Evolutionary conservation across 2,329 filamentous ascomycete genomes (phyloP).

Genomic region (Aspergillus awamori): DNA sequence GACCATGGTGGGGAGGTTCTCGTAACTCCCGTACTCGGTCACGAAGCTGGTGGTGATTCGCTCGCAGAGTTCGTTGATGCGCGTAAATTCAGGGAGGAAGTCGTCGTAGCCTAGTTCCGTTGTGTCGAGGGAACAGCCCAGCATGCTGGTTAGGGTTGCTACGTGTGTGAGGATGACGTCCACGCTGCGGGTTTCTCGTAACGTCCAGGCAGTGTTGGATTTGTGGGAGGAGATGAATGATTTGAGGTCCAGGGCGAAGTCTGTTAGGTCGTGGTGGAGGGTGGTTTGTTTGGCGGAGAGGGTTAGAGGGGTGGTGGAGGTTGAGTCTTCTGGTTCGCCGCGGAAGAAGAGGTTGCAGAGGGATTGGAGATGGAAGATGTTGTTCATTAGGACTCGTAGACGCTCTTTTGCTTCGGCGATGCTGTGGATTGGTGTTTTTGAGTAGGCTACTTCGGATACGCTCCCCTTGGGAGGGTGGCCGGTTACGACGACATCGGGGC

Average conservation of each 20-base stretch:
- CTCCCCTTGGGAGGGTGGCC: neutral
- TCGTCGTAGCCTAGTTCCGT: neutral
- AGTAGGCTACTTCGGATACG: neutral
- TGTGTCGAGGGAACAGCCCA: neutral
- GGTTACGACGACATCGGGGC: neutral
- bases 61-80: neutral
- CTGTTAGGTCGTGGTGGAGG: neutral
- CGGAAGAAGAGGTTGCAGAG: neutral
- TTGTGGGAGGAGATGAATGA: neutral
- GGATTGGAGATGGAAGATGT: neutral
- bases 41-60: neutral
- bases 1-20: neutral
- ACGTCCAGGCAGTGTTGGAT: neutral
- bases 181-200: neutral
- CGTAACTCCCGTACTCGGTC: neutral
- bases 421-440: neutral
- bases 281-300: neutral
- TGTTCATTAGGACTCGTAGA: neutral
- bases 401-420: neutral
- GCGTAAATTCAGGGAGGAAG: neutral
- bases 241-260: neutral
- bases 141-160: neutral
- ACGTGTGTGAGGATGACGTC: neutral
- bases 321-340: neutral
- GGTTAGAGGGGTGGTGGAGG: neutral